Conservation (phyloP, 495 filamentous ascomycete genomes). For the Neurospora sp. region DNA sequence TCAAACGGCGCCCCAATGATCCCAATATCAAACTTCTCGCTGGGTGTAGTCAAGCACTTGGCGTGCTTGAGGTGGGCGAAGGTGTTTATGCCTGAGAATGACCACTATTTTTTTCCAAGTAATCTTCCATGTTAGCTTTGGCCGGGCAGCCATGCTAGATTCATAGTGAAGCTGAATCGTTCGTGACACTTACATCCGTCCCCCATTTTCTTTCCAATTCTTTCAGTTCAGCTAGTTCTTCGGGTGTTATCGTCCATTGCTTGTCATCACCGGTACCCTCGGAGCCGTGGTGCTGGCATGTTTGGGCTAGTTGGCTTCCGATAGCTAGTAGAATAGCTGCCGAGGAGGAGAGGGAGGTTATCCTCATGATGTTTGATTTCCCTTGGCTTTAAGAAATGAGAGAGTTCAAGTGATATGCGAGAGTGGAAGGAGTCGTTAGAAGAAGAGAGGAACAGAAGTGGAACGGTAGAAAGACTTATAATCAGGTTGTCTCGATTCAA, state of each 20-base stretch:
- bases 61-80: conserved; percentile 71
- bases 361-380: neutral
- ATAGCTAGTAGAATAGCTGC: neutral
- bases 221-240: conserved; percentile 38
- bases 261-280: neutral
- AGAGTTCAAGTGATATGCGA: neutral
- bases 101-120: conserved; percentile 40
- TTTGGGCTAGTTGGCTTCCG: neutral
- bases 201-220: conserved; percentile 48
- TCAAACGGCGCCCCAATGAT: conserved; percentile 80
- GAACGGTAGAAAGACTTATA: neutral
- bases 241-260: conserved; percentile 26
- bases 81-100: conserved; percentile 66
- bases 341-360: neutral
- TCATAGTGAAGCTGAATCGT: neutral
- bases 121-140: conserved; percentile 2
- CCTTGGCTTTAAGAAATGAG: neutral
- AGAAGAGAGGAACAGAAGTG: neutral
- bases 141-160: neutral
- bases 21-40: conserved; percentile 63
- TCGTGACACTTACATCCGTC: conserved; percentile 28
- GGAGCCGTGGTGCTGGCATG: conserved; percentile 3
- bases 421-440: neutral
- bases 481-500: neutral
- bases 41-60: conserved; percentile 61